Evolutionary conservation across 148 eudicot species (phyloP).

Genomic region (Nepenthes gracilis): DNA sequence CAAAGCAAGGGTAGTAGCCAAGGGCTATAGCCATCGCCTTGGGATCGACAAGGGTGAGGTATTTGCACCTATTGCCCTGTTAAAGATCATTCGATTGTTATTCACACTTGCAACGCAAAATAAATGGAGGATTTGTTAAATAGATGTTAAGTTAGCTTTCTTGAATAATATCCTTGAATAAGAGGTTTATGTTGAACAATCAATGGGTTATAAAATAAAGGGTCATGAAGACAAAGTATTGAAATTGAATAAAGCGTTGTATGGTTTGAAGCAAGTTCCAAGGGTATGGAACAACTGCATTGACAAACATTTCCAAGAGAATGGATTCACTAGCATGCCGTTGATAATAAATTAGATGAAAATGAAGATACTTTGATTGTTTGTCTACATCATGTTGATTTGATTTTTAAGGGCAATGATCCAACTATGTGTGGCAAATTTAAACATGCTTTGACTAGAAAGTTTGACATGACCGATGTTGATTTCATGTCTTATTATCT

Average conservation of each 20-base stretch:
- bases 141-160: slow-evolving; percentile 8
- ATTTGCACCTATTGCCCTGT: slow-evolving; percentile 2
- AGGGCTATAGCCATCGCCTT: slow-evolving; percentile 1
- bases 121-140: slow-evolving; percentile 6
- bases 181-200: slow-evolving; percentile 10
- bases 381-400: neutral
- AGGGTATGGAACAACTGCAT: slow-evolving; percentile 2
- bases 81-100: slow-evolving; percentile 1
- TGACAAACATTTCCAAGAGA: neutral
- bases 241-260: slow-evolving; percentile 3
- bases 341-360: neutral
- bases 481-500: neutral
- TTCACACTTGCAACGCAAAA: slow-evolving; percentile 4
- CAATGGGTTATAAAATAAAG: neutral
- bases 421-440: neutral
- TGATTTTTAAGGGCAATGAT: neutral
- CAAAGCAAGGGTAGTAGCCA: slow-evolving; percentile 5
- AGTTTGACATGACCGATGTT: neutral
- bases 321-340: slow-evolving; percentile 4
- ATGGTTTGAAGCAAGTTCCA: slow-evolving; percentile 4
- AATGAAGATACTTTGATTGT: neutral
- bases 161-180: neutral
- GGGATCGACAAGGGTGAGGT: slow-evolving; percentile 3
- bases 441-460: neutral
- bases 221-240: slow-evolving; percentile 2